These are phyloP conservation scores for Plasmodium cynomolgi DNA, from an alignment of 169 alveolate species.

Conservation along the genomic window DNA sequence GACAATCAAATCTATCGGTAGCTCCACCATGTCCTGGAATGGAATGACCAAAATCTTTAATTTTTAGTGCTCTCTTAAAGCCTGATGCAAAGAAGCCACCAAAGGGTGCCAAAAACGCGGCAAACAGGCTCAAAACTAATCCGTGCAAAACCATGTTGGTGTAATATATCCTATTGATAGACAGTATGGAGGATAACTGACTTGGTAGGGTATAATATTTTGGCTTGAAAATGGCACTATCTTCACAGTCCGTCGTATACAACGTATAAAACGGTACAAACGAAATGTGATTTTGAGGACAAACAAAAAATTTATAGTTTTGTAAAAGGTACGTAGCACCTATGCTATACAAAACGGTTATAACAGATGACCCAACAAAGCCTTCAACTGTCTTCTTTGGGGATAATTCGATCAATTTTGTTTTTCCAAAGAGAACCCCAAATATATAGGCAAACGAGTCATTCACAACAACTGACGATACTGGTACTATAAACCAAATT, in stretches of 20 bases:
- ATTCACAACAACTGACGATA: conserved; percentile 93
- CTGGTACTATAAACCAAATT: conserved; percentile 97
- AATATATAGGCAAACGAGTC: conserved; percentile 96
- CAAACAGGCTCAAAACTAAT: conserved; percentile 94
- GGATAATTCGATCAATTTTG: conserved; percentile 93
- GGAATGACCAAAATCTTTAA: conserved; percentile 98
- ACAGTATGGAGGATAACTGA: conserved; percentile 37
- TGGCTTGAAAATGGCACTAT: conserved; percentile 75
- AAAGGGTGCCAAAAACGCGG: conserved; percentile 98
- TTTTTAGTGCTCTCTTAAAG: conserved; percentile 97
- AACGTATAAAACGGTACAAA: conserved; percentile 89
- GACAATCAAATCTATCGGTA: conserved; percentile 99
- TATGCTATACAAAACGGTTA: conserved; percentile 87
- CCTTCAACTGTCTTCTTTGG: conserved; percentile 99
- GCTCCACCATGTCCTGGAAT: conserved; percentile 99
- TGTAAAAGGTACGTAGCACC: conserved; percentile 80
- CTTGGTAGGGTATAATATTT: conserved; percentile 58
- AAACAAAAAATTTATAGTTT: conserved; percentile 84
- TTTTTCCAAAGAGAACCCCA: conserved; percentile 96
- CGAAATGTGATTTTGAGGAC: conserved; percentile 91
- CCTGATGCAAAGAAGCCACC: conserved; percentile 99
- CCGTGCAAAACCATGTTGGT: conserved; percentile 92
- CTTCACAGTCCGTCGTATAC: conserved; percentile 74
- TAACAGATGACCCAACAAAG: conserved; percentile 92
- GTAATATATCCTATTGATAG: conserved; percentile 27